Percentiles rank a stretch among this genome's conserved stretches.
Evolutionary conservation across 177 flowering plant genomes (phyloP).

Genomic region (Vitis hybrid): DNA sequence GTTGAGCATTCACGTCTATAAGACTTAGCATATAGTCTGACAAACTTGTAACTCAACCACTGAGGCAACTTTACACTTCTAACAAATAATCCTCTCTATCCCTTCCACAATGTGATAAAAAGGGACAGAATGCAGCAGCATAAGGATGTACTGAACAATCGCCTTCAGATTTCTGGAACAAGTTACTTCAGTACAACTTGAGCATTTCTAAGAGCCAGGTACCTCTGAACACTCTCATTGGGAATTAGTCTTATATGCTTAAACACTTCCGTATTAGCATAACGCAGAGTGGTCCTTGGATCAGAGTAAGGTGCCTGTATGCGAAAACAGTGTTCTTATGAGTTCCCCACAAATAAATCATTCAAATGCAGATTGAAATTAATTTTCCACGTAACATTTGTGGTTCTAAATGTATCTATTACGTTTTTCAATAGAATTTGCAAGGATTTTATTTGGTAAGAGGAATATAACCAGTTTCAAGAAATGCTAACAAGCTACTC

Average conservation of each 20-base stretch:
- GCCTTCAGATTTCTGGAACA: too few relatives aligned
- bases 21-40: too few relatives aligned
- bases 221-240: conserved; percentile 78
- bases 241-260: conserved; percentile 77
- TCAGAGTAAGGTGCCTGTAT: conserved; percentile 90
- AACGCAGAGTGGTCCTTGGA: conserved; percentile 89
- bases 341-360: not conserved
- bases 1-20: too few relatives aligned
- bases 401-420: not conserved
- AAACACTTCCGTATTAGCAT: conserved; percentile 87
- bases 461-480: not conserved
- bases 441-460: not conserved
- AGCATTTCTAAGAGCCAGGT: conserved; percentile 81
- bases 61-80: too few relatives aligned
- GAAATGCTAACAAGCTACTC: not conserved
- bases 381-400: not conserved
- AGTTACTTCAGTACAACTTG: too few relatives aligned
- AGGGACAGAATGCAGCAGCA: too few relatives aligned
- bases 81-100: too few relatives aligned
- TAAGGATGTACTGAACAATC: too few relatives aligned
- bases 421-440: not conserved
- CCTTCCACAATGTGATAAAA: too few relatives aligned
- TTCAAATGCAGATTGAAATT: not conserved
- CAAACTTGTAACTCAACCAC: too few relatives aligned
- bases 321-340: not conserved